phyloP scores from a whole-genome alignment of 306 rosid species.

The Acacia melanoxylon region DNA sequence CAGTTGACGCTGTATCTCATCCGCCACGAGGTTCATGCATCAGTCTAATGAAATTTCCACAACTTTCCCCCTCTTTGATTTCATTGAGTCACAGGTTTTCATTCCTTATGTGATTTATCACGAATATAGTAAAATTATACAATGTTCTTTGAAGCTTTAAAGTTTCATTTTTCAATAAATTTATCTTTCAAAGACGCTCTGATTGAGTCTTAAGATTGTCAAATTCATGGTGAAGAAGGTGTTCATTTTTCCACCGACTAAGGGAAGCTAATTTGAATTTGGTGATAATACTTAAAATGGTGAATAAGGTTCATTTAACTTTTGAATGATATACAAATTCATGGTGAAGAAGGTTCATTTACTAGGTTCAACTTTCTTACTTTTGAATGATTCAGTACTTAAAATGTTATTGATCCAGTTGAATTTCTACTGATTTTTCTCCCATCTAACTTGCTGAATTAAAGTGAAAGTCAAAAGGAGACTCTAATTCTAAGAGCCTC shows the following conservation, averaged over 20 bases:
- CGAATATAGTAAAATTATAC: not conserved
- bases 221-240: not conserved
- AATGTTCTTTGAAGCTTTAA: not conserved
- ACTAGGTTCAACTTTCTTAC: not conserved
- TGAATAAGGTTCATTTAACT: too few relatives aligned
- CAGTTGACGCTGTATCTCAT: conserved; percentile 26
- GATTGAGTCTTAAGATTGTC: not conserved
- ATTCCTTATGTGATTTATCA: not conserved
- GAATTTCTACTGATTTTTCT: not conserved
- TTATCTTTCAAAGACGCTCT: not conserved
- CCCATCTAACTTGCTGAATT: not conserved
- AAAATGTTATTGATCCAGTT: not conserved
- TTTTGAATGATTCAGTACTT: not conserved
- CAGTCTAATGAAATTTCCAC: not conserved
- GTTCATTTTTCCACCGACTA: not conserved
- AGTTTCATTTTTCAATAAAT: not conserved
- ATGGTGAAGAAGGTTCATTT: not conserved
- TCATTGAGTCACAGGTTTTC: not conserved
- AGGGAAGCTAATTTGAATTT: not conserved
- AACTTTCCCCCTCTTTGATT: not conserved
- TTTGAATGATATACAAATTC: too few relatives aligned
- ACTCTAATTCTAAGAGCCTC: not conserved
- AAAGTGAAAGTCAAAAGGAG: not conserved
- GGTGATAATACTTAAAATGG: not conserved
- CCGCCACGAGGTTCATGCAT: not conserved